phyloP scores from a whole-genome alignment of 345 rosid species.

The Eucalyptus cloeziana region DNA sequence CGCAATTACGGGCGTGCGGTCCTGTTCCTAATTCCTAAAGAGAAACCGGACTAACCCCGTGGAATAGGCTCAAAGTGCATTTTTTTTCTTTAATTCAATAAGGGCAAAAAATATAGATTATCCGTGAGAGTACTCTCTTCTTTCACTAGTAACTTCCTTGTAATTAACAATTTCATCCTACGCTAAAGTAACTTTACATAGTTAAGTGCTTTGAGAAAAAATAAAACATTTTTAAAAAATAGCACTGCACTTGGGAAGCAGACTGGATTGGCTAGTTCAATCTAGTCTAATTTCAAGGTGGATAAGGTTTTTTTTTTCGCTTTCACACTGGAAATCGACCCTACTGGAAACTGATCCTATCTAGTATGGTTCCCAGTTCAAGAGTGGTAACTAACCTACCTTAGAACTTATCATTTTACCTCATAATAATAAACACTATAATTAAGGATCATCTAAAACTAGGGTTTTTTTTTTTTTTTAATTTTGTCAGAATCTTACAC shows the following conservation, averaged over 20 bases:
- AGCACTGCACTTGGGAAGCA: neutral
- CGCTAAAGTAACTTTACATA: neutral
- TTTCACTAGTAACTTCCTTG: neutral
- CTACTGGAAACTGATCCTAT: neutral
- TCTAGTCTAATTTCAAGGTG: neutral
- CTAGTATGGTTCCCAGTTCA: neutral
- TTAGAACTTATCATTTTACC: neutral
- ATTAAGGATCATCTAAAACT: neutral
- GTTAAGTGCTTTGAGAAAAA: neutral
- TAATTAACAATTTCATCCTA: neutral
- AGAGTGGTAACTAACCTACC: neutral
- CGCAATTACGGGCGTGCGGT: neutral
- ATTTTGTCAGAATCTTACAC: neutral
- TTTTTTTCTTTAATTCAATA: neutral
- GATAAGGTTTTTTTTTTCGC: neutral
- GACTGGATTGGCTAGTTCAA: neutral
- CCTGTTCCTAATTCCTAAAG: neutral
- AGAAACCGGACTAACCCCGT: rapidly evolving
- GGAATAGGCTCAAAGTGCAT: too few relatives aligned
- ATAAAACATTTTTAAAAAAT: neutral
- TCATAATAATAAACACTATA: neutral
- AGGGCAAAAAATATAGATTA: neutral
- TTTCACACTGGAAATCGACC: neutral
- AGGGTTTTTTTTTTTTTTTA: neutral
- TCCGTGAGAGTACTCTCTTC: neutral